Conservation (phyloP, 257 asterid species). For the Primulina huaijiensis region DNA sequence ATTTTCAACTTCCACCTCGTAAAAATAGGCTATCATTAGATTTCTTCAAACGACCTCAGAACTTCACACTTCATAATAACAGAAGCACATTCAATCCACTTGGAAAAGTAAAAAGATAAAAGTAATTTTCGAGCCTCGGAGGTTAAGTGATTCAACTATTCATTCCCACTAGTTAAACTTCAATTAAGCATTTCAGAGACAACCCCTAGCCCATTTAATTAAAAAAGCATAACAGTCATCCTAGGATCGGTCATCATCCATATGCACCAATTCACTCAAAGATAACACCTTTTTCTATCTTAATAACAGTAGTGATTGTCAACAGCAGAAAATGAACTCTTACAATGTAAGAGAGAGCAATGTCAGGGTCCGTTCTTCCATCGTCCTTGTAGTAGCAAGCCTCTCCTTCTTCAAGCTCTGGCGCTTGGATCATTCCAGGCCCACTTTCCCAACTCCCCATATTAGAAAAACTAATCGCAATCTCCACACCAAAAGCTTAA, state of each 20-base stretch:
- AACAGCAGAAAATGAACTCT: conserved; percentile 41
- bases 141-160: conserved; percentile 19
- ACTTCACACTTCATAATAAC: background rate
- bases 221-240: conserved; percentile 8
- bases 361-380: conserved; percentile 66
- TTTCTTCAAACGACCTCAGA: background rate
- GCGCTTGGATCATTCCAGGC: conserved; percentile 47
- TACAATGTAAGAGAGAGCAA: conserved; percentile 87
- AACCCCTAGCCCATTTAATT: conserved; percentile 18
- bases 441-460: conserved; percentile 39
- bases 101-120: background rate
- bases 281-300: conserved; percentile 21
- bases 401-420: conserved; percentile 94
- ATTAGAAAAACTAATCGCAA: conserved; percentile 28
- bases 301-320: background rate
- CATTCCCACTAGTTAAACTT: conserved; percentile 15
- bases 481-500: conserved; percentile 37
- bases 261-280: conserved; percentile 11
- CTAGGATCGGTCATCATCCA: conserved; percentile 9
- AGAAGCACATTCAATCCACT: background rate
- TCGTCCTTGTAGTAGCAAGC: conserved; percentile 52
- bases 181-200: conserved; percentile 24
- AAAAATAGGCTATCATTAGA: conserved; percentile 16
- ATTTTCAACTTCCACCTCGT: conserved; percentile 21
- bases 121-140: conserved; percentile 8